Conservation (phyloP, 805 yeast genomes). For the Ogataea angusta region DNA sequence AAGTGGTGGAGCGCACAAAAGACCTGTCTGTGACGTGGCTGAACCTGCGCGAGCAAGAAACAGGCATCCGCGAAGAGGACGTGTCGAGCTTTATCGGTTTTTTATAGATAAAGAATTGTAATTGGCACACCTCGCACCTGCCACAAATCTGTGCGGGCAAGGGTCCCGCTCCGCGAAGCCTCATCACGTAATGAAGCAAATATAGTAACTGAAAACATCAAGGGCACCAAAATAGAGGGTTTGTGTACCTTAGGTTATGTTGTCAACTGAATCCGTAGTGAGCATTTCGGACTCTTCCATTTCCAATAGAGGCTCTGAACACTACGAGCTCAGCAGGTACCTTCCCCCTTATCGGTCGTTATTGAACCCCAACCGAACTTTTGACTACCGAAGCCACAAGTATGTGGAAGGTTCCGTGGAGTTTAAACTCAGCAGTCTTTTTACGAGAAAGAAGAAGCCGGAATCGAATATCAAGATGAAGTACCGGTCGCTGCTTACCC, state of each 20-base stretch:
- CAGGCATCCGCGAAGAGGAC: constrained; percentile 54
- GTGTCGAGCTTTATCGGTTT: constrained; percentile 32
- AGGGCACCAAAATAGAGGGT: not conserved
- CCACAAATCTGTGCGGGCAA: constrained; percentile 7
- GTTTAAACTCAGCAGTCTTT: constrained; percentile 15
- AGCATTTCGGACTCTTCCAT: constrained; percentile 4
- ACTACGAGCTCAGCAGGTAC: constrained; percentile 27
- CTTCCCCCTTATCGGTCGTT: constrained; percentile 54
- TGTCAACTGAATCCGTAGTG: not conserved
- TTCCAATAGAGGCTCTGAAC: not conserved
- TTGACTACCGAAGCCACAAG: constrained; percentile 48
- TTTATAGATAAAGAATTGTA: constrained; percentile 4
- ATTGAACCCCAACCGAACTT: constrained; percentile 44
- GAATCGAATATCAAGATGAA: constrained; percentile 39
- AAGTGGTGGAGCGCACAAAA: constrained; percentile 25
- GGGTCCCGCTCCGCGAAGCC: constrained; percentile 12
- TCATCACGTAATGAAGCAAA: not conserved
- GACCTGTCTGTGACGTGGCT: constrained; percentile 57
- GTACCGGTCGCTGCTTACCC: constrained; percentile 44
- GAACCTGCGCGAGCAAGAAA: constrained; percentile 57
- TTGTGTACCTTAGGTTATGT: constrained; percentile 1
- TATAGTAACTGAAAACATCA: not conserved
- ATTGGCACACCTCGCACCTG: constrained; percentile 3
- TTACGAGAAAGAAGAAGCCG: constrained; percentile 10
- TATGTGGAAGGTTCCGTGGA: constrained; percentile 30